phyloP scores from a whole-genome alignment of 192 early-diverging fungal genomes.

The Gonapodya prolifera region DNA sequence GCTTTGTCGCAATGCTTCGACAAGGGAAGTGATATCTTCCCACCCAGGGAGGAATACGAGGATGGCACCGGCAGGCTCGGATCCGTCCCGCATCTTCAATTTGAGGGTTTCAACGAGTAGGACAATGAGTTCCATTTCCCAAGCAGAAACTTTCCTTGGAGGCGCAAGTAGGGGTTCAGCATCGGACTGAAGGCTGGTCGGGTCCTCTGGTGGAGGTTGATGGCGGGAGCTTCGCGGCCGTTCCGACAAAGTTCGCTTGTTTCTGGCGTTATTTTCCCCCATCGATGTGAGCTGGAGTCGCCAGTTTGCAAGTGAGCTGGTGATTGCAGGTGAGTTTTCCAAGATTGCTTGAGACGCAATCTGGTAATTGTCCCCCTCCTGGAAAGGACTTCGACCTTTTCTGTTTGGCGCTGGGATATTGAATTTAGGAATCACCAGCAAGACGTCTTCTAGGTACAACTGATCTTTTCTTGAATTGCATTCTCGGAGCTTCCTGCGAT shows the following conservation, averaged over 20 bases:
- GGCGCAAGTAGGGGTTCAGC: background rate
- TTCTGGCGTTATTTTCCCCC: background rate
- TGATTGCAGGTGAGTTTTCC: background rate
- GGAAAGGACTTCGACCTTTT: background rate
- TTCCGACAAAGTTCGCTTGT: background rate
- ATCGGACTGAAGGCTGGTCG: background rate
- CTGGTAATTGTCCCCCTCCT: background rate
- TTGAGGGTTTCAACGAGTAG: background rate
- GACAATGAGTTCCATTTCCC: background rate
- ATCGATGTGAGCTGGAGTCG: background rate
- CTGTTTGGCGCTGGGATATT: background rate
- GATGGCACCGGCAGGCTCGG: conserved; percentile 15
- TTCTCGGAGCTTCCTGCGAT: no score
- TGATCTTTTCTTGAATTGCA: no score
- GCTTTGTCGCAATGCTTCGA: conserved; percentile 14
- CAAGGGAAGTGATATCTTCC: conserved; percentile 18
- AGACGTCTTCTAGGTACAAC: background rate
- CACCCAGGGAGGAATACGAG: conserved; percentile 29
- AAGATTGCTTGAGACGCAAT: background rate
- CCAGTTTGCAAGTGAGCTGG: background rate
- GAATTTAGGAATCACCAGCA: background rate
- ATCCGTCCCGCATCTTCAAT: background rate
- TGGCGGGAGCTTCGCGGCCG: background rate
- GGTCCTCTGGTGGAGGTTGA: background rate
- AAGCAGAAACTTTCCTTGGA: background rate